A percentile compares a stretch with the other conserved stretches of the same genome.
phyloP scores from a whole-genome alignment of 1,139 yeast genomes.

The Yamadazyma friedrichii region DNA sequence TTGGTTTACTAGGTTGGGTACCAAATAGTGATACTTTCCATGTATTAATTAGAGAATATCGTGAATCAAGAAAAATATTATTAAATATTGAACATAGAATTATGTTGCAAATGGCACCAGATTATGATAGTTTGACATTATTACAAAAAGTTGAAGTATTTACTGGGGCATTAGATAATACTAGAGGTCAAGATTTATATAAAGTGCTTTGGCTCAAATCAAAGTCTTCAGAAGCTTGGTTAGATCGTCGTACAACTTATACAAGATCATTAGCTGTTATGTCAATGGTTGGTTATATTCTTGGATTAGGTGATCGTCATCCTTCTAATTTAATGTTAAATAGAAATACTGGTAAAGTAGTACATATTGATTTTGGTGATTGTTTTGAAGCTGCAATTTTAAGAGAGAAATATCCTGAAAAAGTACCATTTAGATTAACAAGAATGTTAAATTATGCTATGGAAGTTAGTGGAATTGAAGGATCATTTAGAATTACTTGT shows the following conservation, averaged over 20 bases:
- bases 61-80: constrained; percentile 87
- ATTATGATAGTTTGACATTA: constrained; percentile 84
- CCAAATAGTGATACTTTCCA: constrained; percentile 97
- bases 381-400: constrained; percentile 98
- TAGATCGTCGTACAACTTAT: constrained; percentile 93
- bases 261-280: constrained; percentile 95
- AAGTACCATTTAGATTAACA: constrained; percentile 95
- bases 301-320: constrained; percentile 97
- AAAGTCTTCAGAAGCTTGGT: constrained; percentile 95
- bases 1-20: constrained; percentile 97
- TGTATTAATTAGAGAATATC: constrained; percentile 83
- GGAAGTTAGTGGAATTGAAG: constrained; percentile 99
- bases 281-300: constrained; percentile 97
- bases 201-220: constrained; percentile 96
- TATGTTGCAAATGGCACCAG: constrained; percentile 98
- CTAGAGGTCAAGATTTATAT: constrained; percentile 94
- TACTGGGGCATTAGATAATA: constrained; percentile 92
- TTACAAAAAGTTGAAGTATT: constrained; percentile 95
- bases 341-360: constrained; percentile 88
- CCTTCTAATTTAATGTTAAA: constrained; percentile 97
- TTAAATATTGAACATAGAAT: constrained; percentile 92
- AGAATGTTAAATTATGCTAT: constrained; percentile 97
- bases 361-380: constrained; percentile 98
- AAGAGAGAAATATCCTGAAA: constrained; percentile 96
- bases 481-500: constrained; percentile 93